Evolutionary conservation across 2,329 filamentous ascomycete species (phyloP), one percentile per base, ranked within the genome.

Genomic region (Zelopaecilomyces penicillatus): DNA sequence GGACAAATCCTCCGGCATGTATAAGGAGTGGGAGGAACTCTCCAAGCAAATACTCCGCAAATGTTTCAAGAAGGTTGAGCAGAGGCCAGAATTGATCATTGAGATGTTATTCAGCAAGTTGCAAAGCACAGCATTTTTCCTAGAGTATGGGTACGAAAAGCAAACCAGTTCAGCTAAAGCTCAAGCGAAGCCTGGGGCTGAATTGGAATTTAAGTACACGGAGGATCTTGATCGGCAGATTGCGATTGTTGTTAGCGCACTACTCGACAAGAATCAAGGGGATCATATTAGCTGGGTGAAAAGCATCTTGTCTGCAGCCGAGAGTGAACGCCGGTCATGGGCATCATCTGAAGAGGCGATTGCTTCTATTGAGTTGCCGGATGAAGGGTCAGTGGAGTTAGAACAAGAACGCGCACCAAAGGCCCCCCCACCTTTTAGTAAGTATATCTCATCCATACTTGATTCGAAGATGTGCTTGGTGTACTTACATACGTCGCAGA

Each of bases 41-140:
- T 78, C 87, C 4, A 85, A 83, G 61, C 90, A 96, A 56, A 75
- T 97, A 34, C 76, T 96, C 52, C 82, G 83, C 53, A 84, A 83
- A 57, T 84, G 91, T 51, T 75, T 87, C 44, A 89, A 85, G 58
- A 95, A 93, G 65, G 75, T 97, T 2, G 78, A 93, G 49, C 82
- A 95, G 53, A 78, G 89, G 37, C 89, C 89, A 0, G 87, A 91
- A 50, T 71, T 96, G 35, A 76, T 95, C 41, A 83, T 94, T 1
- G 93, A 98, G 65, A 80, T 98, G 74, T 73, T 98, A 10, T 98
- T 98, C 65, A 95, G 87, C 63, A 98, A 98, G 64, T 85, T 89
- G 46, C 83, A 82, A 42, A 77, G 78, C 38, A 95, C 87, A 0
- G 76, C 88, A 1, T 87, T 86, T 64, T 97, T 88, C 60, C 75